Percentiles rank a stretch among this genome's conserved stretches.
Evolutionary conservation across 768 basidiomycete species (phyloP).

Genomic region (Serpula lacrymans): DNA sequence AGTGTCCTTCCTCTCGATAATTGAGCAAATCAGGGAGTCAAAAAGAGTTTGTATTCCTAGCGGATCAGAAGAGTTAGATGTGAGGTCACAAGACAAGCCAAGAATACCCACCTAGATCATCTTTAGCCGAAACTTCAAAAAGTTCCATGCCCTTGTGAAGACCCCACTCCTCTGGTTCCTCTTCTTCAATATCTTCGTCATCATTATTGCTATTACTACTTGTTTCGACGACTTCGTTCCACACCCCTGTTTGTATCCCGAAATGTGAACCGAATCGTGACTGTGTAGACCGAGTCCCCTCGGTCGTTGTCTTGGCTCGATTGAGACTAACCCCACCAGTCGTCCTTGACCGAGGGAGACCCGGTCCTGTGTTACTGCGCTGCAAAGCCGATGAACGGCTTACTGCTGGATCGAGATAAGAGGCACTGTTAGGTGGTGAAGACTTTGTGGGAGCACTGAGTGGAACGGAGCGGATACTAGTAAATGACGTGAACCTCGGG

Average conservation of each 20-base stretch:
- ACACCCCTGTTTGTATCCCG: slow-evolving; percentile 46
- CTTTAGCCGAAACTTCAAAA: slow-evolving; percentile 90
- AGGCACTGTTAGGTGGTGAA: slow-evolving; percentile 54
- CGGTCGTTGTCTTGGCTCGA: slow-evolving; percentile 26
- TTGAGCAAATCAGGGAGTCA: slow-evolving; percentile 71
- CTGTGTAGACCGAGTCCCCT: slow-evolving; percentile 42
- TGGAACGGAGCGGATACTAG: slow-evolving; percentile 62
- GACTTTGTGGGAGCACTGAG: slow-evolving; percentile 41
- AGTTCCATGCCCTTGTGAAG: slow-evolving; percentile 81
- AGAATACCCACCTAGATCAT: slow-evolving; percentile 76
- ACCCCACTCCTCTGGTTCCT: slow-evolving; percentile 62
- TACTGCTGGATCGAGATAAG: slow-evolving; percentile 60
- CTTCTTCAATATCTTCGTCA: slow-evolving; percentile 51
- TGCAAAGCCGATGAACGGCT: slow-evolving; percentile 49
- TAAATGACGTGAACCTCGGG: slow-evolving; percentile 34
- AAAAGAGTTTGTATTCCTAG: slow-evolving; percentile 81
- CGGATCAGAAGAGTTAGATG: slow-evolving; percentile 11
- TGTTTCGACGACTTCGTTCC: slow-evolving; percentile 55
- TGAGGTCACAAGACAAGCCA: slow-evolving; percentile 22
- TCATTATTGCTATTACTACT: slow-evolving; percentile 68
- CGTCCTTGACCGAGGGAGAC: slow-evolving; percentile 49
- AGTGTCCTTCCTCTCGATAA: slow-evolving; percentile 71
- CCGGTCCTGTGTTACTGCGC: slow-evolving; percentile 48
- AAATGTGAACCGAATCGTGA: slow-evolving; percentile 60
- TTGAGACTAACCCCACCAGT: slow-evolving; percentile 32